Conservation (phyloP, 805 yeast genomes). For the Kuraishia floccosa region DNA sequence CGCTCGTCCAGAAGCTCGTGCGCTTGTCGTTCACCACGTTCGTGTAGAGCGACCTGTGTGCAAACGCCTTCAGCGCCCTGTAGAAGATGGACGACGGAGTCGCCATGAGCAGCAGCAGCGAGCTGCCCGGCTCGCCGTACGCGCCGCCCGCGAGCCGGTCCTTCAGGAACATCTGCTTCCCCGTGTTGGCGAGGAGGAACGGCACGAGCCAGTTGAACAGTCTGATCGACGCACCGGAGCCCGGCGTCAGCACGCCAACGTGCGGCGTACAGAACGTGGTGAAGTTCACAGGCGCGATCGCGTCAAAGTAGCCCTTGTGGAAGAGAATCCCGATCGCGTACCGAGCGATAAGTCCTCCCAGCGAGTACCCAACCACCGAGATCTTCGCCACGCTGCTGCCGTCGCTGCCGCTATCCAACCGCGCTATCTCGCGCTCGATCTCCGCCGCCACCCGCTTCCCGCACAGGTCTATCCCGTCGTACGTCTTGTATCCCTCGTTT, state of each 20-base stretch:
- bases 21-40: slow-evolving; percentile 74
- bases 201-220: slow-evolving; percentile 59
- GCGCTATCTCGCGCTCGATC: slow-evolving; percentile 29
- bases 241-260: slow-evolving; percentile 56
- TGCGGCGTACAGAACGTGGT: slow-evolving; percentile 63
- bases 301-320: slow-evolving; percentile 33
- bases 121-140: slow-evolving; percentile 12
- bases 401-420: slow-evolving; percentile 8
- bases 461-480: slow-evolving; percentile 82
- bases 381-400: slow-evolving; percentile 44
- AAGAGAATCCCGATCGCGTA: slow-evolving; percentile 69
- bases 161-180: slow-evolving; percentile 59
- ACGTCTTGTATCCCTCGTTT: slow-evolving; percentile 65
- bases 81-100: slow-evolving; percentile 47
- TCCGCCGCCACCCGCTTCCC: slow-evolving; percentile 69
- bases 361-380: slow-evolving; percentile 51
- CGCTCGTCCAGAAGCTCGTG: slow-evolving; percentile 77
- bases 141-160: slow-evolving; percentile 22
- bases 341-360: slow-evolving; percentile 58
- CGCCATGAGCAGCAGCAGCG: slow-evolving; percentile 60
- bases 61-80: slow-evolving; percentile 42
- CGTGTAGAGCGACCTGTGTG: slow-evolving; percentile 49
- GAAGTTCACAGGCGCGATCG: slow-evolving; percentile 44
- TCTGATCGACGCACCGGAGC: slow-evolving; percentile 33
- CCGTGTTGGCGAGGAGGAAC: slow-evolving; percentile 55